Evolutionary conservation across 1,284 basidiomycete species (phyloP), one percentile per base, ranked within the genome.

Genomic region (Naganishia sp.): DNA sequence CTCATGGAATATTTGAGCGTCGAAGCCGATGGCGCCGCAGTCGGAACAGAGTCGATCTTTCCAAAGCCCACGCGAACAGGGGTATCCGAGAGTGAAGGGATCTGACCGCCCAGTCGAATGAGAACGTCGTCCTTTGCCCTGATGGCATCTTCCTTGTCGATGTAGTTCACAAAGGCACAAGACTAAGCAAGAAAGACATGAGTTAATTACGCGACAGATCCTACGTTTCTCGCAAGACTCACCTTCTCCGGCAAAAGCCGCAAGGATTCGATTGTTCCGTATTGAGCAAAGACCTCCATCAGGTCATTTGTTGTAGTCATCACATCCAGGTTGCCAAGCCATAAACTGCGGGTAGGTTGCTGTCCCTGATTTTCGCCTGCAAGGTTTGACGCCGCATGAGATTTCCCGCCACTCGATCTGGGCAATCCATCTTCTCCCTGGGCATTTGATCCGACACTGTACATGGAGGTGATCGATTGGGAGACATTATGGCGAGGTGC

Each of bases 121-220:
- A 96, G 84, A 21, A 98, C 92, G 77, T 99, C 96, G 48, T 99
- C 95, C 75, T 95, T 93, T 6, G 95, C 95, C 65, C 90, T 88
- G 68, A 98, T 88, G 21, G 95, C 96, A 79, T 98, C 95, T 1
- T 87, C 85, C 75, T 92, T 88, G 72, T 96, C 94, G 64, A 96
- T 90, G 76, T 95, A 99, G 79, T 99, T 99, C 78, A 99, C 94
- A 78, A 99, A 99, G 10, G 94, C 95, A 77, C 96, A 99, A 77
- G 95, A 94, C 92, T 95, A 50, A 36, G 44, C 0, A 18, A 28
- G 42, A 39, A 50, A 57, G 21, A 53, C 6, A 31, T 15, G 13
- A 43, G 42, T 48, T n/a, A 53, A 42, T 3, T 42, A 9, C 23
- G 25, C 1, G 15, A 46, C 18, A 31, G 28, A 2, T 53, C 18